phyloP scores from a whole-genome alignment of 2,329 filamentous ascomycete species.

The Trichophyton simii region DNA sequence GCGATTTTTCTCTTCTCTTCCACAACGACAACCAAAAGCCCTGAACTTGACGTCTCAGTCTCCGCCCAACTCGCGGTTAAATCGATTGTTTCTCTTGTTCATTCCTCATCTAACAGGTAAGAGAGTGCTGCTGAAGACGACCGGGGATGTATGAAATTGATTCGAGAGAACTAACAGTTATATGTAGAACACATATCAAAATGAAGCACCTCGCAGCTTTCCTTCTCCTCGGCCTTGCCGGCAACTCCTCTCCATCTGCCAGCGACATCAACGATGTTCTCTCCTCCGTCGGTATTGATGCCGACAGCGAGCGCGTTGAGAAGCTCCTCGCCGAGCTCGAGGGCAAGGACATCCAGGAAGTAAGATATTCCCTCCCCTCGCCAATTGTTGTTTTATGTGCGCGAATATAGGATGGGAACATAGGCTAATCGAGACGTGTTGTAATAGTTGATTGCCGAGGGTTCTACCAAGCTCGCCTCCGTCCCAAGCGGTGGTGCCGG shows the following conservation, averaged over 20 bases:
- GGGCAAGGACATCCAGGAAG: constrained; percentile 68
- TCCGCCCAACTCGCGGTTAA: constrained; percentile 97
- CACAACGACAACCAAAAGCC: constrained; percentile 12
- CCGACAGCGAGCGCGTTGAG: constrained; percentile 72
- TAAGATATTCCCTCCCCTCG: constrained; percentile 35
- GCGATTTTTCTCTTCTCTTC: neutral
- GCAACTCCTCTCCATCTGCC: constrained; percentile 79
- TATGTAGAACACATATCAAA: constrained; percentile 40
- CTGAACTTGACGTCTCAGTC: constrained; percentile 98
- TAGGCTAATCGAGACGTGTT: constrained; percentile 14
- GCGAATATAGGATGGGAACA: constrained; percentile 9
- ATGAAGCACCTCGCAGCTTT: constrained; percentile 99
- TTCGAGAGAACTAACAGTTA: neutral
- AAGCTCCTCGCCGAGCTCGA: constrained; percentile 70
- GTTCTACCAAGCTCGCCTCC: constrained; percentile 87
- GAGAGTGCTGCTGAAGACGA: neutral
- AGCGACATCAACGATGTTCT: constrained; percentile 80
- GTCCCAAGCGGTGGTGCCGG: constrained; percentile 83
- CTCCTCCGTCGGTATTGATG: constrained; percentile 87
- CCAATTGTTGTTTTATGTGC: neutral
- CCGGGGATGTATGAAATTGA: neutral
- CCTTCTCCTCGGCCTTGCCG: constrained; percentile 88
- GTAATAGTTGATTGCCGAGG: constrained; percentile 73
- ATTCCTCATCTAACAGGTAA: constrained; percentile 13
- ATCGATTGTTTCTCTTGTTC: constrained; percentile 77